phyloP scores from a whole-genome alignment of 257 asterid genomes.

The Petunia axillaris region DNA sequence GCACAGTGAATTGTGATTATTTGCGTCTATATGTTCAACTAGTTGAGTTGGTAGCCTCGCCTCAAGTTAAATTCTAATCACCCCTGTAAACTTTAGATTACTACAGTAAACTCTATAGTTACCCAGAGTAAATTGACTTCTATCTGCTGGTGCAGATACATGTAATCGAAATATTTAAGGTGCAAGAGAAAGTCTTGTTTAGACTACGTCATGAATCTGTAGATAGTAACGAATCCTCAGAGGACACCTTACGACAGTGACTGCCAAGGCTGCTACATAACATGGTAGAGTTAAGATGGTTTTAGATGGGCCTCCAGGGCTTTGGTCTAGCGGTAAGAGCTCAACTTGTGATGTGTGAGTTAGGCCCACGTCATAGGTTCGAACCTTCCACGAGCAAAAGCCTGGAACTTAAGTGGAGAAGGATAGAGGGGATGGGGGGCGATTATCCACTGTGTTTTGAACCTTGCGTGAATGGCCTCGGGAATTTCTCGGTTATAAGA shows the following conservation, averaged over 20 bases:
- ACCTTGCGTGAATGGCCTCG: no score
- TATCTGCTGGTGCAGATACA: background rate
- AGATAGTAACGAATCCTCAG: background rate
- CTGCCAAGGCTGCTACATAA: no score
- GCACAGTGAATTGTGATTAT: slow-evolving; percentile 15
- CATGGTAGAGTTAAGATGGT: no score
- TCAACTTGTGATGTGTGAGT: no score
- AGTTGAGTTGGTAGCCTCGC: background rate
- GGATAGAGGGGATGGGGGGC: no score
- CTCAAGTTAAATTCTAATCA: background rate
- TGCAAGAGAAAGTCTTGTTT: slow-evolving; percentile 3
- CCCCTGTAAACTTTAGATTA: background rate
- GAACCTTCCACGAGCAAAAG: no score
- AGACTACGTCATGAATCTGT: background rate
- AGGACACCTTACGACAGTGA: background rate
- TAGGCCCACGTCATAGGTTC: no score
- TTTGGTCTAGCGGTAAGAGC: no score
- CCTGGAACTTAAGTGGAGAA: no score
- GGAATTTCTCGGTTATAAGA: no score
- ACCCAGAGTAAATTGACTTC: background rate
- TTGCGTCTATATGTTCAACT: background rate
- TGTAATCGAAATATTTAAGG: background rate
- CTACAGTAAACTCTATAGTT: background rate
- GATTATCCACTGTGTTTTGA: no score
- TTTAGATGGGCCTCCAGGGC: no score